These are phyloP conservation scores for Pleomassaria siparia DNA, from an alignment of 2,329 filamentous ascomycete genomes.

Conservation along the genomic window DNA sequence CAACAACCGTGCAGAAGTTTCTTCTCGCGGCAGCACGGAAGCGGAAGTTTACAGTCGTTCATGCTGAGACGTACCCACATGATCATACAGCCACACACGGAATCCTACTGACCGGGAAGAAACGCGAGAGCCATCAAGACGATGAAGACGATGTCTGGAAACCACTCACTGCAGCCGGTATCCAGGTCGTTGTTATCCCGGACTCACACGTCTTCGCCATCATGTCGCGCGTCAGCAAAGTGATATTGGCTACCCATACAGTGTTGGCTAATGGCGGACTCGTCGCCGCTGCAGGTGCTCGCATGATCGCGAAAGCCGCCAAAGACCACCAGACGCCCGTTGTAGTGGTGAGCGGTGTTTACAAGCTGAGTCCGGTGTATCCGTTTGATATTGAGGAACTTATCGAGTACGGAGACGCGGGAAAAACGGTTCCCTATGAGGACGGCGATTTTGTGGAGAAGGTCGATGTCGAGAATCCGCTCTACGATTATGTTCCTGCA, in stretches of 20 bases:
- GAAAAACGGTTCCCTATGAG: slow-evolving; percentile 73
- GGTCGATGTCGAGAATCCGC: slow-evolving; percentile 74
- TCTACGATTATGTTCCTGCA: slow-evolving; percentile 80
- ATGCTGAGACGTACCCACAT: slow-evolving; percentile 74
- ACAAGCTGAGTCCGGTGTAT: slow-evolving; percentile 89
- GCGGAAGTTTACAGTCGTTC: slow-evolving; percentile 87
- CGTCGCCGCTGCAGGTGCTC: slow-evolving; percentile 80
- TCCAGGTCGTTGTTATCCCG: slow-evolving; percentile 79
- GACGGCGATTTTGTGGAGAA: slow-evolving; percentile 78
- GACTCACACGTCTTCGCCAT: slow-evolving; percentile 88
- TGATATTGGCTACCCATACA: slow-evolving; percentile 83
- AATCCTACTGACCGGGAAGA: slow-evolving; percentile 59
- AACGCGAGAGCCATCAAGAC: slow-evolving; percentile 50
- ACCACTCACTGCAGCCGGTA: slow-evolving; percentile 73
- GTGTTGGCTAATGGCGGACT: slow-evolving; percentile 88
- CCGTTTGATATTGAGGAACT: slow-evolving; percentile 79
- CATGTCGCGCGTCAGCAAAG: slow-evolving; percentile 94
- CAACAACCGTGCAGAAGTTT: slow-evolving; percentile 85
- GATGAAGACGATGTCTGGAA: slow-evolving; percentile 66
- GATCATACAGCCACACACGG: slow-evolving; percentile 66
- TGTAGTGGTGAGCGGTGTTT: slow-evolving; percentile 85
- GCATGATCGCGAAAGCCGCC: slow-evolving; percentile 80
- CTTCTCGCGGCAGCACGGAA: slow-evolving; percentile 84
- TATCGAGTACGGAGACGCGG: slow-evolving; percentile 83
- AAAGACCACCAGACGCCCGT: slow-evolving; percentile 81